Evolutionary conservation across 2,329 filamentous ascomycete genomes (phyloP).

Genomic region (Hypoxylon sp.): DNA sequence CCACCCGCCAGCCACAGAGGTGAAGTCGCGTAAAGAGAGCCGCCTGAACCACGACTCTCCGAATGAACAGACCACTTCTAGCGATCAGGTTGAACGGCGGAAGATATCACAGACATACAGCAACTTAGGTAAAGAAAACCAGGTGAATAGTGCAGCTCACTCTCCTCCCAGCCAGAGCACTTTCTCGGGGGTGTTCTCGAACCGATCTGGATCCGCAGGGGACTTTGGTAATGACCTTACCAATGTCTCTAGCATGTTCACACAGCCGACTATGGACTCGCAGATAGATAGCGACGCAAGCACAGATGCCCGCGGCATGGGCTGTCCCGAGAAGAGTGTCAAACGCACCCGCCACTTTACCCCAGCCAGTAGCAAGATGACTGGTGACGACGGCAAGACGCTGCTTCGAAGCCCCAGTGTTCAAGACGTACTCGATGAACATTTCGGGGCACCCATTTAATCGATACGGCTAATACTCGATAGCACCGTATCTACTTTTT

Average conservation of each 20-base stretch:
- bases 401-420: conserved; percentile 53
- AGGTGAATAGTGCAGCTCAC: conserved; percentile 43
- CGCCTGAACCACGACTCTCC: conserved; percentile 45
- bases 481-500: conserved; percentile 27
- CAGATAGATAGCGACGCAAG: conserved; percentile 25
- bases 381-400: conserved; percentile 62
- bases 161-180: conserved; percentile 48
- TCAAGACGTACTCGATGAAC: conserved; percentile 40
- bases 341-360: conserved; percentile 63
- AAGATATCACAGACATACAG: conserved; percentile 56
- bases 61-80: conserved; percentile 40
- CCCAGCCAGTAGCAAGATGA: conserved; percentile 58
- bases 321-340: conserved; percentile 52
- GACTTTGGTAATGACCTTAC: conserved; percentile 51
- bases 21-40: conserved; percentile 61
- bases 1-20: conserved; percentile 51
- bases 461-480: conserved; percentile 3
- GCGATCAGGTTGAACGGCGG: conserved; percentile 53
- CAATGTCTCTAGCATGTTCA: conserved; percentile 44
- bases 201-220: conserved; percentile 45
- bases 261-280: conserved; percentile 37
- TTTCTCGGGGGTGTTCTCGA: conserved; percentile 49
- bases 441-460: conserved; percentile 38
- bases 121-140: conserved; percentile 45
- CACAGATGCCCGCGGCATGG: conserved; percentile 33